These are phyloP conservation scores for Taphrina confusa DNA, from an alignment of 1,139 yeast genomes.

Conservation along the genomic window DNA sequence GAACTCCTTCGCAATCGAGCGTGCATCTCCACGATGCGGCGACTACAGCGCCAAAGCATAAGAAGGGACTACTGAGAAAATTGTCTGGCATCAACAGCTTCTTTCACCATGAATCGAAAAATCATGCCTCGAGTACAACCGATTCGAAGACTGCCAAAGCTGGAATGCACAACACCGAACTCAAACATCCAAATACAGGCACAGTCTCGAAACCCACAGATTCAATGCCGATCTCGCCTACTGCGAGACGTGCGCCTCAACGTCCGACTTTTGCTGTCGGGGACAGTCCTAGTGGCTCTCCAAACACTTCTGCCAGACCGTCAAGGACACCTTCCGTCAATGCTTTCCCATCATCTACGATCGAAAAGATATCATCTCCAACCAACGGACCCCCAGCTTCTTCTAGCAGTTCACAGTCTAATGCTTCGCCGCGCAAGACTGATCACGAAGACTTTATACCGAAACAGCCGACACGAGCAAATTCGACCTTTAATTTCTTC, in stretches of 20 bases:
- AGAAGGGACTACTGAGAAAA: slow-evolving; percentile 10
- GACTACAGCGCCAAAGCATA: neutral
- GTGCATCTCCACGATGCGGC: neutral
- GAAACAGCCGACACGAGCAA: slow-evolving; percentile 11
- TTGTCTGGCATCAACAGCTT: slow-evolving; percentile 14
- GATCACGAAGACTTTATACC: slow-evolving; percentile 18
- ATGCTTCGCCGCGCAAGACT: neutral
- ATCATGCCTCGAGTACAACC: neutral
- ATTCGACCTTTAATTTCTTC: slow-evolving; percentile 20
- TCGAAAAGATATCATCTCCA: neutral
- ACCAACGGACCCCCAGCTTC: slow-evolving; percentile 3
- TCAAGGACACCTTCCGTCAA: slow-evolving; percentile 7
- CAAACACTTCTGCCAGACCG: neutral
- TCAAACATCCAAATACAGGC: slow-evolving; percentile 6
- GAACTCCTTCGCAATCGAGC: slow-evolving; percentile 4
- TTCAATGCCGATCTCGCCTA: neutral
- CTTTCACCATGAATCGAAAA: slow-evolving; percentile 10
- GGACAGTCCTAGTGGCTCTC: slow-evolving; percentile 3
- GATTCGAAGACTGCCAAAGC: slow-evolving; percentile 3
- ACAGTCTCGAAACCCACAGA: neutral
- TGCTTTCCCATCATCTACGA: neutral
- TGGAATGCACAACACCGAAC: slow-evolving; percentile 13
- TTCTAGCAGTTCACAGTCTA: neutral
- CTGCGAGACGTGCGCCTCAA: neutral
- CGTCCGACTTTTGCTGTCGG: slow-evolving; percentile 4